Evolutionary conservation across 768 basidiomycete species (phyloP).

Genomic region (Pisolithus albus): DNA sequence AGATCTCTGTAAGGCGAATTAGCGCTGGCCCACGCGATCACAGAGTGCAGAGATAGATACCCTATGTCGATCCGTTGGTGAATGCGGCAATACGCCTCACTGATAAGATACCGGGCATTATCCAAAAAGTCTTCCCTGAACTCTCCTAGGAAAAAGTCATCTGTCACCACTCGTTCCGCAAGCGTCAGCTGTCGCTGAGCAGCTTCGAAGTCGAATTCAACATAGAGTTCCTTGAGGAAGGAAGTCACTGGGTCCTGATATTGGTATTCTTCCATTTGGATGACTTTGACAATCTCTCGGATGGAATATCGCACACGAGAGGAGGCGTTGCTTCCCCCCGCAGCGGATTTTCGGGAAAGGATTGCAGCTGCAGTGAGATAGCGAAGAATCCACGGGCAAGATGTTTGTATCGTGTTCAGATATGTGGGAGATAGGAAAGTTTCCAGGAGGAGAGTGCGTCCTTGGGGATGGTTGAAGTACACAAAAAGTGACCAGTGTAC

Average conservation of each 20-base stretch:
- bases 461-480: constrained; percentile 94
- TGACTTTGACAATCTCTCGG: constrained; percentile 86
- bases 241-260: constrained; percentile 90
- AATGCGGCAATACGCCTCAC: constrained; percentile 96
- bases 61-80: constrained; percentile 88
- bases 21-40: not conserved
- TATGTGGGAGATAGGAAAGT: constrained; percentile 95
- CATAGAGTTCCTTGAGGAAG: constrained; percentile 90
- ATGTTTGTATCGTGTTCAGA: constrained; percentile 97
- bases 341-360: constrained; percentile 73
- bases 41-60: constrained; percentile 33
- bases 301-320: constrained; percentile 83
- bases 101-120: constrained; percentile 92
- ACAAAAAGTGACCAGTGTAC: constrained; percentile 98
- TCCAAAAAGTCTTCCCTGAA: constrained; percentile 94
- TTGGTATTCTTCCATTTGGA: constrained; percentile 94
- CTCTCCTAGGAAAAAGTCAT: constrained; percentile 92
- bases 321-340: constrained; percentile 42
- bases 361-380: constrained; percentile 93
- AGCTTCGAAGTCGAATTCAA: constrained; percentile 94
- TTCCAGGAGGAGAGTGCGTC: constrained; percentile 87
- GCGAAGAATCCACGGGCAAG: constrained; percentile 89
- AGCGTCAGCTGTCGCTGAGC: constrained; percentile 76
- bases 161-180: constrained; percentile 75
- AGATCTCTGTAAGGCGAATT: constrained; percentile 54